Evolutionary conservation across 148 eudicot species (phyloP), one percentile per base, ranked within the genome.

Genomic region (Heliamphora exappendiculata): DNA sequence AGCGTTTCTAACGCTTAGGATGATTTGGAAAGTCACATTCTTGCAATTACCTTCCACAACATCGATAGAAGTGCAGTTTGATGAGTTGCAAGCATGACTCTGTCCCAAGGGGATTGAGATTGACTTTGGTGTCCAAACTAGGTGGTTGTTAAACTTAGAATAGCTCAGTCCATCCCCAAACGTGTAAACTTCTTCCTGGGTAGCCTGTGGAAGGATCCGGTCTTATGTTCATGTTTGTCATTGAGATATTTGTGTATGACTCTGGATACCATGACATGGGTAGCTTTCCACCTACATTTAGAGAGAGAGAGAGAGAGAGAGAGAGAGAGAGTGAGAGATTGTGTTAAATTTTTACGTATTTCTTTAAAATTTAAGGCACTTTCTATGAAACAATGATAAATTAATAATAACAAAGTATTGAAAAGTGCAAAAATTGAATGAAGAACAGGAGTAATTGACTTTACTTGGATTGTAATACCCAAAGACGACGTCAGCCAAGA

Each of bases 201-300:
- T 88, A 90, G 42, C 89, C 91, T 0, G 88, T 88, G 65, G 80
- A 20, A 1, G 89, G 86, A 53, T 90, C 75, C 34, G 93, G 82
- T 74, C 93, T 88, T 91, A 90, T 90, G 82, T 90, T 90, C 93
- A 90, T 90, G 82, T 90, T 82, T 47, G 91, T 88, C 93, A 90
- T 90, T 4, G 84, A 85, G 26, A 88, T 81, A 39, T 88, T 85
- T 20, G 70, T 81, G 37, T 84, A 90, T 67, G 89, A 72, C 59
- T 90, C 89, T 10, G 91, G 93, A 47, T 90, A 90, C 93, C 93
- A 90, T 64, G 93, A 86, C 82, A 86, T 80, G 63, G 93, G 91
- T 2, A 90, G 86, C 58, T 88, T 83, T 75, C 91, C 93, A 82
- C 91, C 91, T 89, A 76, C 75, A 79, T 72, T 11, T 0, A 65